Conservation (phyloP, 768 basidiomycete species). For the Boletus subcaerulescens region DNA sequence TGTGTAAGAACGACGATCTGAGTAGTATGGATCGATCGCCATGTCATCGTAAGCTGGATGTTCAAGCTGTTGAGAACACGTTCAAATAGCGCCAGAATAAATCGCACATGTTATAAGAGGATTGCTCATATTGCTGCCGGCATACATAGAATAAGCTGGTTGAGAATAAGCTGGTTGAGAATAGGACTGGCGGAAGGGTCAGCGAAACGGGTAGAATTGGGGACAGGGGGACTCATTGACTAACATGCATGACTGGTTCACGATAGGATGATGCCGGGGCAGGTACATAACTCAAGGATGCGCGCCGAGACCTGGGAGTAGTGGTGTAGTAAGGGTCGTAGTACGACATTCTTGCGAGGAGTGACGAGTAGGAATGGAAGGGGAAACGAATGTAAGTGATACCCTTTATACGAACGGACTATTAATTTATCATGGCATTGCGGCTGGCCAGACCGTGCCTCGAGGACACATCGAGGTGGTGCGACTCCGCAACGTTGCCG, state of each 20-base stretch:
- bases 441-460: slow-evolving; percentile 23
- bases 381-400: not conserved
- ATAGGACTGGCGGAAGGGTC: slow-evolving; percentile 31
- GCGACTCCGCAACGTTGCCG: slow-evolving; percentile 3
- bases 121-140: slow-evolving; percentile 36
- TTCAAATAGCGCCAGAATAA: not conserved
- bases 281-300: slow-evolving; percentile 33
- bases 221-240: slow-evolving; percentile 6
- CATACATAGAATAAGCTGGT: slow-evolving; percentile 48
- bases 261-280: slow-evolving; percentile 36
- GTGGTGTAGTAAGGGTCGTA: slow-evolving; percentile 39
- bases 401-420: slow-evolving; percentile 24
- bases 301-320: slow-evolving; percentile 31
- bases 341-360: slow-evolving; percentile 38
- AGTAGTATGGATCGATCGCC: slow-evolving; percentile 51
- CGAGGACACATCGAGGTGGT: slow-evolving; percentile 30
- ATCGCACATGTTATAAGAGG: slow-evolving; percentile 44
- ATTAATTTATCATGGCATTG: not conserved
- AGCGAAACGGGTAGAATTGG: not conserved
- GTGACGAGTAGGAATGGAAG: slow-evolving; percentile 9
- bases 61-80: not conserved
- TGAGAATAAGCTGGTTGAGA: slow-evolving; percentile 44
- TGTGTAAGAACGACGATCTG: slow-evolving; percentile 26
- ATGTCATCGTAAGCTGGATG: slow-evolving; percentile 54
- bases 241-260: slow-evolving; percentile 42